Base-by-base conservation (phyloP, 768 basidiomycete genomes). In the Glaciozyma martinii region DNA sequence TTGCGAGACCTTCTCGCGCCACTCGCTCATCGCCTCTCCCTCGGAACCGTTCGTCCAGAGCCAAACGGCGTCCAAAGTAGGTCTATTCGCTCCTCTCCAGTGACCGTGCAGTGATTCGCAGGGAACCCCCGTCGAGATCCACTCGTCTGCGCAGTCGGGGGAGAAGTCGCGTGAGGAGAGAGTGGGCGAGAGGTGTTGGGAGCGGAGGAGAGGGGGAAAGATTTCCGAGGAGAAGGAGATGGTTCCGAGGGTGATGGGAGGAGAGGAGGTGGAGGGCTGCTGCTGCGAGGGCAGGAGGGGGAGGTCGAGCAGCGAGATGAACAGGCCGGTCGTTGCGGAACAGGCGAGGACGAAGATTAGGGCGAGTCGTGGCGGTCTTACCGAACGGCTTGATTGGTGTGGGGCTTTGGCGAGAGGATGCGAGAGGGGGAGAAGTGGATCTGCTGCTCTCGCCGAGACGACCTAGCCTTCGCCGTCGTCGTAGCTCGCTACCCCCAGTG, bases 1-100 rank as follows among this genome's bases (percentile, higher is more conserved):
- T 3, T 42, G 44, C 16, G 52, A 52, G n/a, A 32, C 58, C 23
- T 42, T 18, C 7, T 57, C 56, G n/a, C 53, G 30, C 66, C 63
- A 68, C 3, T 56, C 29, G 7, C 46, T n/a, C 65, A 71, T 52
- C 15, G 56, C n/a, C 47, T 65, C 61, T 1, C 42, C 70, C 16
- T 60, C 43, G n/a, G 70, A 66, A 5, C 72, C 71, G 58, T 74
- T 74, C 29, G 63, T 57, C 66, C 73, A 74, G 0, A 70, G 68
- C 46, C 59, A 72, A 1, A 73, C 43, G 1, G 71, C 30, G 50
- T 73, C 73, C 19, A 71, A 1, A 44, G 65, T 62, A 0, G 63
- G 65, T 3, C 33, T 46, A 0, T 43, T 29, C 13, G n/a, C n/a
- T 13, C 42, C 46, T 0, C 15, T 10, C 32, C 60, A 63, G 0